Conservation (phyloP, 768 basidiomycete genomes). For the Pleurotus djamor region DNA sequence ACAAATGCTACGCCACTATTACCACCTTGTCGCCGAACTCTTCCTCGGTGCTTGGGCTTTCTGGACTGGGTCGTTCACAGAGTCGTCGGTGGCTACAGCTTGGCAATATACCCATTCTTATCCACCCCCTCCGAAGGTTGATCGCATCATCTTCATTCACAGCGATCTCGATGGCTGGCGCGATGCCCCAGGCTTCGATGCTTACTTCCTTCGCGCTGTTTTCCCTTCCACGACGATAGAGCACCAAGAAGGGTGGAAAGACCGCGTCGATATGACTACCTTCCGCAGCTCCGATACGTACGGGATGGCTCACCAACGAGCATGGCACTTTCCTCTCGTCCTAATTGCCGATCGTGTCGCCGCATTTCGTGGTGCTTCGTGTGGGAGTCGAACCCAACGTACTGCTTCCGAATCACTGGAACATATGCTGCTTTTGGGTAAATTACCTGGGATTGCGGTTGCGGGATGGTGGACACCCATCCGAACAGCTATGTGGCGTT, state of each 20-base stretch:
- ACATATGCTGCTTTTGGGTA: constrained; percentile 32
- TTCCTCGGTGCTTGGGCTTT: constrained; percentile 75
- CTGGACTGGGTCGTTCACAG: constrained; percentile 55
- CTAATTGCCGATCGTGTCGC: constrained; percentile 78
- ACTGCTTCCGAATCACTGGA: constrained; percentile 71
- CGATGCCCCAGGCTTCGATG: constrained; percentile 76
- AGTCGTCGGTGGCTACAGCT: neutral
- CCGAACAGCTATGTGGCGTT: constrained; percentile 60
- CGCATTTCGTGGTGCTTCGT: constrained; percentile 62
- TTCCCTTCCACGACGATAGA: constrained; percentile 75
- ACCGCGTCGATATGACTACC: constrained; percentile 41
- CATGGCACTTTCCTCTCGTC: constrained; percentile 71
- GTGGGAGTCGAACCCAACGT: constrained; percentile 65
- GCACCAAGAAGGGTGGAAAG: constrained; percentile 67
- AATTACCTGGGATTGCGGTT: constrained; percentile 35
- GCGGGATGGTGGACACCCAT: constrained; percentile 83
- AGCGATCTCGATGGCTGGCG: constrained; percentile 61
- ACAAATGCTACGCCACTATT: constrained; percentile 85
- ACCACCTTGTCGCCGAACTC: constrained; percentile 85
- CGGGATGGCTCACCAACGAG: constrained; percentile 27
- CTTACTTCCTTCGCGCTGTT: constrained; percentile 70
- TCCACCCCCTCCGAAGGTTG: constrained; percentile 42
- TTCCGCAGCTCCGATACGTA: neutral
- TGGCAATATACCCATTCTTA: constrained; percentile 7
- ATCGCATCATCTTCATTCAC: constrained; percentile 73